Percentiles rank a stretch among this genome's conserved stretches.
These are phyloP conservation scores for Trebouxiophyceae sp. DNA, from an alignment of 163 green algal genomes.

Conservation along the genomic window DNA sequence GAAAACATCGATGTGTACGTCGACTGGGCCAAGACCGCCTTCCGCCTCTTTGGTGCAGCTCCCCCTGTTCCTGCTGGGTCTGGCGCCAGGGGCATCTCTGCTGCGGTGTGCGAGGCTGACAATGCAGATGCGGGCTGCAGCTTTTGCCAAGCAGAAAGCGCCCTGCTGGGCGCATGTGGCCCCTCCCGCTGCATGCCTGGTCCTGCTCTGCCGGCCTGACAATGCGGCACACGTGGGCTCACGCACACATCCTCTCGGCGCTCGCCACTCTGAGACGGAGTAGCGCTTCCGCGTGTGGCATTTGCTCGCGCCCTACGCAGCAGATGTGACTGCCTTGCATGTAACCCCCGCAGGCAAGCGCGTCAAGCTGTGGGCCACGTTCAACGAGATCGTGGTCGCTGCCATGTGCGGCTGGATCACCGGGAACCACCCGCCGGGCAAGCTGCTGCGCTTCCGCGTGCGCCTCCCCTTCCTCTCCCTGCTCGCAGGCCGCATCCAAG, in stretches of 20 bases:
- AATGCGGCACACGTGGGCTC: too few relatives aligned
- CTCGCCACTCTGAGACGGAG: not conserved
- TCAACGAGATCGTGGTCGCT: conserved; percentile 72
- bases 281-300: not conserved
- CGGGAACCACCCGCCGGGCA: conserved; percentile 47
- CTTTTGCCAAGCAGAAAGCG: too few relatives aligned
- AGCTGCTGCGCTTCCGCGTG: conserved; percentile 19
- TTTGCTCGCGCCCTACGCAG: too few relatives aligned
- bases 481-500: too few relatives aligned
- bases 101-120: too few relatives aligned
- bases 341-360: conserved; percentile 8
- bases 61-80: too few relatives aligned
- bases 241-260: too few relatives aligned
- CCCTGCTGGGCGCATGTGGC: not conserved
- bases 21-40: conserved; percentile 23
- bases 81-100: too few relatives aligned
- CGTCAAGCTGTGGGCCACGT: conserved; percentile 58
- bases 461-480: too few relatives aligned
- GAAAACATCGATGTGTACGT: conserved; percentile 60
- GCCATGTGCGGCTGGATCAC: conserved; percentile 35
- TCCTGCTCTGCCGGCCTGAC: not conserved
- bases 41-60: conserved; percentile 22
- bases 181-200: not conserved
- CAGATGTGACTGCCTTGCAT: not conserved
- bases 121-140: too few relatives aligned